Conservation (phyloP, 192 early-diverging fungal genomes). For the Physocladia obscura region DNA sequence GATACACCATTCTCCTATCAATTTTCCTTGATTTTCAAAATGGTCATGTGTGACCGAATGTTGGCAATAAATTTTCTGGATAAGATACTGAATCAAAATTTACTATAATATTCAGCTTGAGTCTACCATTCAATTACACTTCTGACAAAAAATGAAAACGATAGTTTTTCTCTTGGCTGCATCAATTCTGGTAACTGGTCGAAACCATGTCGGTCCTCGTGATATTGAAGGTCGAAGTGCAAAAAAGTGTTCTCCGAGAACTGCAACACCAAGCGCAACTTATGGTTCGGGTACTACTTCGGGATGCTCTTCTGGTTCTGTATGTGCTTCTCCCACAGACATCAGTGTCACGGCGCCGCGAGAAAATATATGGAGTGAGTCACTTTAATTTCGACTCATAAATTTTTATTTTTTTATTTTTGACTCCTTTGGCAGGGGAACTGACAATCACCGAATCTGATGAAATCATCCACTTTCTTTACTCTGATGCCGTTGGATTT, state of each 20-base stretch:
- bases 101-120: too few relatives aligned
- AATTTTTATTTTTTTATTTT: background rate
- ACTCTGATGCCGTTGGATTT: background rate
- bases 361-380: background rate
- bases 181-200: background rate
- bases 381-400: too few relatives aligned
- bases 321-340: background rate
- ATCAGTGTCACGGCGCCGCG: background rate
- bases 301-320: background rate
- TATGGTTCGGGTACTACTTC: background rate
- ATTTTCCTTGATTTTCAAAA: too few relatives aligned
- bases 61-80: too few relatives aligned
- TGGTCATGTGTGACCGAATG: too few relatives aligned
- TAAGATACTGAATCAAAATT: too few relatives aligned
- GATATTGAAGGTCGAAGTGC: background rate
- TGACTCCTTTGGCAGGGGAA: background rate
- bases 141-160: too few relatives aligned
- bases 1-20: too few relatives aligned
- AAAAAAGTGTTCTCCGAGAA: background rate
- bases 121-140: too few relatives aligned
- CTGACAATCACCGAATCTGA: background rate
- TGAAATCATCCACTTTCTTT: background rate
- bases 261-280: background rate
- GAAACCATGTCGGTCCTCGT: background rate
- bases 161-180: too few relatives aligned